Conservation (phyloP, 2,329 filamentous ascomycete genomes). For the Venturia effusa region DNA sequence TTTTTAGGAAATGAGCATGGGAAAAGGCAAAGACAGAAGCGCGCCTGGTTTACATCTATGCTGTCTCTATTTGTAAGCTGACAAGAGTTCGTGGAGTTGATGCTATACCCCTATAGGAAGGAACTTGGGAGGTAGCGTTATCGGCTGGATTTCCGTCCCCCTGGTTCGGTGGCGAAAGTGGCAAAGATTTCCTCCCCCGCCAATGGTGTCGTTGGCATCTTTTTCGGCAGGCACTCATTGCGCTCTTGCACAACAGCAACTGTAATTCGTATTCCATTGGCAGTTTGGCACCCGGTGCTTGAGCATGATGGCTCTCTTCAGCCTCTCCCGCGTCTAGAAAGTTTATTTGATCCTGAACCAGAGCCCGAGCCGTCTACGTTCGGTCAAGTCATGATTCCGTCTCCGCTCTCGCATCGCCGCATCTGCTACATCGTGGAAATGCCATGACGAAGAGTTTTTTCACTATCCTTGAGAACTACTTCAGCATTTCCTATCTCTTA, state of each 20-base stretch:
- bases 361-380: not conserved
- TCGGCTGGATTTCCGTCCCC: not conserved
- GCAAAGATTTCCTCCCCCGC: not conserved
- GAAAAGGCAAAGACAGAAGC: not conserved
- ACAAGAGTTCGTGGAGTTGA: not conserved
- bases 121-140: no score
- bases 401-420: not conserved
- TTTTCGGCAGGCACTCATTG: no score
- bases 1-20: not conserved
- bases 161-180: not conserved
- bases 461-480: not conserved
- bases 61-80: not conserved
- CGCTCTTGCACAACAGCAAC: no score
- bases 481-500: not conserved
- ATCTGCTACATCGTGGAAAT: not conserved
- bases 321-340: not conserved
- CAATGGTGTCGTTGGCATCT: no score
- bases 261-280: no score
- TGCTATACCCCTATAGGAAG: no score
- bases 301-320: not conserved
- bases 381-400: not conserved
- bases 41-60: not conserved
- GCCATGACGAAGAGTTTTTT: not conserved
- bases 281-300: not conserved
- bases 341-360: not conserved